These are phyloP conservation scores for Calonectria hawksworthii DNA, from an alignment of 2,329 filamentous ascomycete species.

Conservation along the genomic window DNA sequence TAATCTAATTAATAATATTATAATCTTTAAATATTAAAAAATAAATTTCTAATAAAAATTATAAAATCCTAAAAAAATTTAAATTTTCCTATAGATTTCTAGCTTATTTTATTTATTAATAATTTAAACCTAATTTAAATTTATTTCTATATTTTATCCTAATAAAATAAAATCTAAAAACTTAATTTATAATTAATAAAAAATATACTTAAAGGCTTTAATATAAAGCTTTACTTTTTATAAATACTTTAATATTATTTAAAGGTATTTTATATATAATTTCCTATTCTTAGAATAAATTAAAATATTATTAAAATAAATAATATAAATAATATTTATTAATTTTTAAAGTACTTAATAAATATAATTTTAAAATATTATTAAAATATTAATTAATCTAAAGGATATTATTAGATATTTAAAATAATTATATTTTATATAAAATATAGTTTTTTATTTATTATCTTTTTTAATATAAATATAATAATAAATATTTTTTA, in stretches of 20 bases:
- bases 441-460: neutral
- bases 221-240: conserved; percentile 22
- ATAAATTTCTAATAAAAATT: conserved; percentile 23
- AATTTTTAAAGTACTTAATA: conserved; percentile 33
- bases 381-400: neutral
- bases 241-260: conserved; percentile 23
- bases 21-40: neutral
- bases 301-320: conserved; percentile 33
- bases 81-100: conserved; percentile 15
- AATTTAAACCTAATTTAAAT: conserved; percentile 1
- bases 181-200: neutral
- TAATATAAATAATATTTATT: conserved; percentile 33
- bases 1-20: neutral
- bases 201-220: conserved; percentile 26
- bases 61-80: conserved; percentile 21
- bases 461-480: neutral
- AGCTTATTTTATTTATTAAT: conserved; percentile 13
- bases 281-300: conserved; percentile 26
- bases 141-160: neutral
- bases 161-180: neutral
- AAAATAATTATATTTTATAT: neutral
- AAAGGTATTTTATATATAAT: conserved; percentile 27
- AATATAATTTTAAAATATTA: neutral
- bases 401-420: neutral
- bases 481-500: neutral